Percentiles rank a stretch among this genome's conserved stretches.
These are phyloP conservation scores for Hydnum rufescens DNA, from an alignment of 768 basidiomycete genomes.

Conservation along the genomic window DNA sequence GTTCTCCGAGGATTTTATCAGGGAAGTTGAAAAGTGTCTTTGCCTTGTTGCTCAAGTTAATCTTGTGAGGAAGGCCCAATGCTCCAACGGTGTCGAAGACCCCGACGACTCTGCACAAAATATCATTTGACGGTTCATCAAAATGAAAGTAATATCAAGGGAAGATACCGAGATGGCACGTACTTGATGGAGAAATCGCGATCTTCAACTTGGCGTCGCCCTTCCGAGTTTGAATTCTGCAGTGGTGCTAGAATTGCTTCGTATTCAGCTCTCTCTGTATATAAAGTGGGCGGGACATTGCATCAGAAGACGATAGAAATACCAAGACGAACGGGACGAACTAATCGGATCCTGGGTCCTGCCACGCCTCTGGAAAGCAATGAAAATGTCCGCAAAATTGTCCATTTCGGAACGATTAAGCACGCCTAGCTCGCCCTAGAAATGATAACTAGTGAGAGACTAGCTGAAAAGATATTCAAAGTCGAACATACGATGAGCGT, in stretches of 20 bases:
- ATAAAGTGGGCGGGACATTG: background rate
- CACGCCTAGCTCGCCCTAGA: slow-evolving; percentile 3
- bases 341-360: background rate
- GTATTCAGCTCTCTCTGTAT: background rate
- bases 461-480: background rate
- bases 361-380: background rate
- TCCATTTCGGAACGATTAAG: background rate
- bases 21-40: background rate
- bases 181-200: background rate
- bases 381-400: slow-evolving; percentile 2
- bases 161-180: no score
- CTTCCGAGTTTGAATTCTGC: background rate
- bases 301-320: background rate
- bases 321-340: background rate
- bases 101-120: background rate
- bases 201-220: background rate
- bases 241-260: background rate
- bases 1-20: background rate
- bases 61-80: background rate
- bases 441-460: background rate
- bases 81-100: slow-evolving; percentile 5
- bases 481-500: slow-evolving; percentile 1
- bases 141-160: background rate
- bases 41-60: background rate
- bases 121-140: background rate